Evolutionary conservation across 2,329 filamentous ascomycete species (phyloP), one percentile per base, ranked within the genome.

Genomic region (Karstenula rhodostoma): DNA sequence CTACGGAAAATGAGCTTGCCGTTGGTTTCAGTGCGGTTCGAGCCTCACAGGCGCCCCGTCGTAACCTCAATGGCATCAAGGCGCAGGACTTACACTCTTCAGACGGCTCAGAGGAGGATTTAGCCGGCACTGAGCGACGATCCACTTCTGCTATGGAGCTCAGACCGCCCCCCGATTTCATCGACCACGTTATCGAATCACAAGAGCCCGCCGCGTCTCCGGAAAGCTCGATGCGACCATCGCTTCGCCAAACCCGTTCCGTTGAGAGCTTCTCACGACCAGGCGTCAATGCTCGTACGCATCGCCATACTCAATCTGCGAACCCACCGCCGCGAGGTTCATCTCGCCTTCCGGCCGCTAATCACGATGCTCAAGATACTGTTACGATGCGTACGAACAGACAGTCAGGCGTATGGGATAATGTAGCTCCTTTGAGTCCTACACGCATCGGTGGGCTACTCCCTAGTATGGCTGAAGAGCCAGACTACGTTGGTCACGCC

Each of bases 231-330:
- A 58, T 63, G n/a, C 50, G 60, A 42, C 67, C 61, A 53, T 52
- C 65, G 8, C 67, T 78, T 35, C 72, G 75, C 4, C 58, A 70
- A 29, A 73, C 66, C 32, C 66, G 77, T 48, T 78, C 77, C 13
- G 77, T 82, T 23, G 84, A 86, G 59, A 86, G 85, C 67, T 86
- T 86, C 68, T 86, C 84, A 27, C 81, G 83, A n/a, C 83, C 84
- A 3, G 81, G 79, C 25, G 73, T 82, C 4, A 79, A 76, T 61
- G 70, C 76, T 61, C 76, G 78, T 33, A 75, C 75, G 29, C 73
- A 77, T 33, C 77, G 72, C 37, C 69, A 75, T 44, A 73, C 77
- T 17, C 77, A 79, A 23, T 77, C 77, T 8, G 75, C 78, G 33
- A 72, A 78, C 53, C 75, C 80, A 29, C 78, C 80, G 19, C 77